These are phyloP conservation scores for Backusella australiensis DNA, from an alignment of 192 early-diverging fungal species.

Conservation along the genomic window DNA sequence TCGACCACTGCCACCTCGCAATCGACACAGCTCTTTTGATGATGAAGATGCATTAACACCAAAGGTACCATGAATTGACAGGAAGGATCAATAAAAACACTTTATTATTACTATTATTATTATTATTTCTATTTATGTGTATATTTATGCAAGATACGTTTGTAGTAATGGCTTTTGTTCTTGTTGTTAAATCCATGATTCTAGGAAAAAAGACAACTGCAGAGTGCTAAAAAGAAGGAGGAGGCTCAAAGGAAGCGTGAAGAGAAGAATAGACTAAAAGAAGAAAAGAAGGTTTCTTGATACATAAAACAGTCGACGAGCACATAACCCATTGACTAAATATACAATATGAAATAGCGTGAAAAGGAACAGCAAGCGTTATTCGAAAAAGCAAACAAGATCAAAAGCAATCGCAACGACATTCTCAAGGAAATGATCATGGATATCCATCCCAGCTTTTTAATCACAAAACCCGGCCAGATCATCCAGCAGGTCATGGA, in stretches of 20 bases:
- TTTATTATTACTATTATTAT: too few species aligned
- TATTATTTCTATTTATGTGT: too few species aligned
- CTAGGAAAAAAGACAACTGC: not conserved
- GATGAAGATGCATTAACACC: not conserved
- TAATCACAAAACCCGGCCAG: conserved; percentile 25
- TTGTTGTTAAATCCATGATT: not conserved
- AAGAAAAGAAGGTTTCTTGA: not conserved
- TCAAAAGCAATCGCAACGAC: conserved; percentile 26
- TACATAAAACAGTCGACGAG: not conserved
- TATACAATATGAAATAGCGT: not conserved
- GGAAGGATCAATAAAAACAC: not conserved
- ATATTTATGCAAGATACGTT: too few species aligned
- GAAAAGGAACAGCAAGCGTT: conserved; percentile 23
- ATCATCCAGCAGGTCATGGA: conserved; percentile 17
- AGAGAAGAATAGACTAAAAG: not conserved
- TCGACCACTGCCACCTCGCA: not conserved
- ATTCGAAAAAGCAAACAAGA: conserved; percentile 33
- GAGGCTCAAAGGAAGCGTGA: not conserved
- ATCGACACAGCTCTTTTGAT: not conserved
- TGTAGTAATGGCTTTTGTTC: not conserved
- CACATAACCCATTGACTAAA: not conserved
- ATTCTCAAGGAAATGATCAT: conserved; percentile 44
- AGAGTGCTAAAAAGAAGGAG: conserved; percentile 10
- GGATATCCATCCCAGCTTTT: conserved; percentile 35
- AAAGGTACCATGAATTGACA: not conserved